These are phyloP conservation scores for Aspergillus sp. DNA, from an alignment of 2,329 filamentous ascomycete species.

Conservation along the genomic window DNA sequence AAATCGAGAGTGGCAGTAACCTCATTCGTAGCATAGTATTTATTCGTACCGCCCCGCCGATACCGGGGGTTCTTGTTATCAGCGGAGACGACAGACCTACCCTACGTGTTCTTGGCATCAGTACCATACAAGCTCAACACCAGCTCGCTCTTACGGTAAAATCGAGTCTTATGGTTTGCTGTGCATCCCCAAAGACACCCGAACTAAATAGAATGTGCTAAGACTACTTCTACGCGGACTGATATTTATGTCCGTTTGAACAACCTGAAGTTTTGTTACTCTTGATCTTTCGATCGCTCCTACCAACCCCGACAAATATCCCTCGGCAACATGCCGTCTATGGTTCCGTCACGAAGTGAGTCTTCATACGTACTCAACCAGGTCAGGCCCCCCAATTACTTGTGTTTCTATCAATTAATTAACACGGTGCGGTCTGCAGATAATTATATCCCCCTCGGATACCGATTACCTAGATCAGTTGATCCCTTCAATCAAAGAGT, in stretches of 20 bases:
- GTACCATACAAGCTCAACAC: not conserved
- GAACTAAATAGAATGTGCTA: not conserved
- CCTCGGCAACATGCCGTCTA: constrained; percentile 33
- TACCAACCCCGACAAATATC: not conserved
- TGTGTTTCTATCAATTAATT: constrained; percentile 4
- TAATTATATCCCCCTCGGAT: constrained; percentile 88
- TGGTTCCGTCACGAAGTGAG: constrained; percentile 34
- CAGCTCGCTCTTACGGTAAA: not conserved
- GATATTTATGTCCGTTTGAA: not conserved
- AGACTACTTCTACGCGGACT: not conserved
- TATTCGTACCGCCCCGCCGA: too few relatives aligned
- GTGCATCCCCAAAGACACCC: not conserved
- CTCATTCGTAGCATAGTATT: too few relatives aligned
- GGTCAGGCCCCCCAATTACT: constrained; percentile 22
- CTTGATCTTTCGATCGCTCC: not conserved
- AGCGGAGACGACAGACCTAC: too few relatives aligned
- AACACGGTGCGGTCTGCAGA: constrained; percentile 53
- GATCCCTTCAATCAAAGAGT: constrained; percentile 91
- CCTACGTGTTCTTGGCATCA: not conserved
- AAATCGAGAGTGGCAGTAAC: too few relatives aligned
- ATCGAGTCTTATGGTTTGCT: not conserved
- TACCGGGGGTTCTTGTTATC: not conserved
- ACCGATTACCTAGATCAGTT: constrained; percentile 93
- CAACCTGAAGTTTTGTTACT: not conserved
- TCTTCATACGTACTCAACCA: constrained; percentile 41